phyloP scores from a whole-genome alignment of 192 early-diverging fungal species.

The Coemansia umbellata region DNA sequence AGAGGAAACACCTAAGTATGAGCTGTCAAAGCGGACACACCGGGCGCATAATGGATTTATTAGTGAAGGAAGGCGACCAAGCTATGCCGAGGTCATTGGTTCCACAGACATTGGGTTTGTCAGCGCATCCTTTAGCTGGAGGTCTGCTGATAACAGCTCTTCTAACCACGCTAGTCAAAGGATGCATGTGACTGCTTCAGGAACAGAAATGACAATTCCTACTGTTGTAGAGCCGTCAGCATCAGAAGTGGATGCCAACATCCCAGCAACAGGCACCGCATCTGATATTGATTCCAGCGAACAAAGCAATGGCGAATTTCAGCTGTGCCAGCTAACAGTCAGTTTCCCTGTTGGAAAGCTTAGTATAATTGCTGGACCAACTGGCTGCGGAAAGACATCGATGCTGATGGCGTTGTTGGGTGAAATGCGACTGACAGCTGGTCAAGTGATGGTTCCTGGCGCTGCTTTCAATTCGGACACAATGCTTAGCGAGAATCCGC shows the following conservation, averaged over 20 bases:
- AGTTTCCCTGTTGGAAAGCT: conserved; percentile 68
- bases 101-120: conserved; percentile 61
- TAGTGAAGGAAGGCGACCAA: conserved; percentile 6
- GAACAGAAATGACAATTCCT: conserved; percentile 1
- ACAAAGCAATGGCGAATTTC: conserved; percentile 33
- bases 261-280: background rate
- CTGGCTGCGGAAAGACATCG: conserved; percentile 85
- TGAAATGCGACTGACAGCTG: conserved; percentile 58
- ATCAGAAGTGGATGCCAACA: background rate
- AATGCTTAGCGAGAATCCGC: conserved; percentile 5
- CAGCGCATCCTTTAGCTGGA: conserved; percentile 67
- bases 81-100: conserved; percentile 35
- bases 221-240: conserved; percentile 5
- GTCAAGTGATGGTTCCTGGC: conserved; percentile 39
- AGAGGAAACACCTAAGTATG: conserved; percentile 58
- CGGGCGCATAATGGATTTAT: conserved; percentile 14
- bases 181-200: background rate
- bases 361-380: conserved; percentile 78
- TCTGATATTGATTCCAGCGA: conserved; percentile 2
- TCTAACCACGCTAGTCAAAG: background rate
- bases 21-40: conserved; percentile 14
- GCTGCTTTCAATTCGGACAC: conserved; percentile 66
- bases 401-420: conserved; percentile 77
- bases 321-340: conserved; percentile 62
- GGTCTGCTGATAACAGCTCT: conserved; percentile 1